These are phyloP conservation scores for Globisporangium paroecandrum DNA, from an alignment of 352 stramenopile species.

Conservation along the genomic window DNA sequence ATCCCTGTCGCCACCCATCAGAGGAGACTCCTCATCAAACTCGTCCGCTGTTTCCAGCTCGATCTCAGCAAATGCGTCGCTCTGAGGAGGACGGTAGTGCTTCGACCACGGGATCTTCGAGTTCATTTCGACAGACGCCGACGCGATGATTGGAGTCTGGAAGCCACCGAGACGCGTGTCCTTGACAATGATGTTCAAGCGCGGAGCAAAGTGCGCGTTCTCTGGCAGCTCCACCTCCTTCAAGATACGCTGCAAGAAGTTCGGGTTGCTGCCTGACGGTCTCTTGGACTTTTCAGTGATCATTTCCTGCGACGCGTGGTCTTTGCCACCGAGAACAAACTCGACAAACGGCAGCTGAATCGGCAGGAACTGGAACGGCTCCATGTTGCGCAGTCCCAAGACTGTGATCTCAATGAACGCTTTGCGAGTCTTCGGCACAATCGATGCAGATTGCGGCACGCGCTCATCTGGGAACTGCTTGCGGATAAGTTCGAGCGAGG, in stretches of 20 bases:
- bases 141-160: conserved; percentile 80
- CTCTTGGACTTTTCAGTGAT: conserved; percentile 85
- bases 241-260: conserved; percentile 89
- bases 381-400: conserved; percentile 81
- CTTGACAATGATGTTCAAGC: conserved; percentile 88
- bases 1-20: conserved; percentile 31
- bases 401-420: conserved; percentile 85
- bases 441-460: conserved; percentile 45
- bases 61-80: conserved; percentile 63
- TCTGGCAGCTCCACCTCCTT: conserved; percentile 85
- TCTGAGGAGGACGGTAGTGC: conserved; percentile 66
- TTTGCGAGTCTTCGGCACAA: conserved; percentile 62
- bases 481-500: conserved; percentile 68
- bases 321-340: conserved; percentile 85
- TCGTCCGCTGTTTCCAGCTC: conserved; percentile 62
- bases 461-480: conserved; percentile 70
- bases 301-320: conserved; percentile 78
- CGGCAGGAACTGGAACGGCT: conserved; percentile 86
- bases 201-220: conserved; percentile 85
- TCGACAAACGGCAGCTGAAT: conserved; percentile 87
- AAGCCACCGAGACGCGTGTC: conserved; percentile 87
- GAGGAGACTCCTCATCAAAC: conserved; percentile 47
- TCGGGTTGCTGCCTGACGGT: conserved; percentile 79
- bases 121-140: conserved; percentile 81
- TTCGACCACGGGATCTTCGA: conserved; percentile 83